phyloP scores from a whole-genome alignment of 768 basidiomycete species.

The Xerocomellus amylosporus region DNA sequence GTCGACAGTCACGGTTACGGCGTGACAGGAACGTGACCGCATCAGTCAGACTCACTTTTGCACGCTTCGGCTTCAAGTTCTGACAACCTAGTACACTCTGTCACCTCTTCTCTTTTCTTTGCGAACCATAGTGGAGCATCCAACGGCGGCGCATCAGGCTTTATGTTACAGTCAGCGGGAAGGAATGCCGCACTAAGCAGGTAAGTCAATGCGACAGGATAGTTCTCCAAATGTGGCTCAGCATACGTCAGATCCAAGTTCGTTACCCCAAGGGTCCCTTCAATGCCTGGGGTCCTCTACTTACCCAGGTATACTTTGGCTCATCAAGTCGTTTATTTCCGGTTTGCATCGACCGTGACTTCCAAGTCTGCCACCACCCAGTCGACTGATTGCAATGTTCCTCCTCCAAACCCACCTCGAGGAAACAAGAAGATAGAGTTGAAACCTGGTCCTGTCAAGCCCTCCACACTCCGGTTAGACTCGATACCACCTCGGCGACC shows the following conservation, averaged over 20 bases:
- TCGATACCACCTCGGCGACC: slow-evolving; percentile 14
- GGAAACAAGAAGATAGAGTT: slow-evolving; percentile 55
- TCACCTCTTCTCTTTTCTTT: slow-evolving; percentile 1
- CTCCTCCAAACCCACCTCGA: slow-evolving; percentile 26
- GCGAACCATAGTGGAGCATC: slow-evolving; percentile 6
- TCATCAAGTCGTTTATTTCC: slow-evolving; percentile 5
- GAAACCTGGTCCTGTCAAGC: slow-evolving; percentile 61
- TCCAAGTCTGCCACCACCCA: slow-evolving; percentile 21
- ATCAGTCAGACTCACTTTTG: neutral
- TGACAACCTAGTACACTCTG: neutral
- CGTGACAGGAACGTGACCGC: slow-evolving; percentile 14
- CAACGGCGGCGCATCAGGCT: slow-evolving; percentile 15
- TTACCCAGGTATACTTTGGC: slow-evolving; percentile 2
- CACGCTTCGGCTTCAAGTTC: neutral
- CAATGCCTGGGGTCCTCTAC: neutral
- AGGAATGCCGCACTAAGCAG: slow-evolving; percentile 40
- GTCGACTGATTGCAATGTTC: slow-evolving; percentile 22
- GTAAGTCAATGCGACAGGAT: slow-evolving; percentile 18
- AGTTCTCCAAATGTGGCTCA: neutral
- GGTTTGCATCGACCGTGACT: slow-evolving; percentile 31
- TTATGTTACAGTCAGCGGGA: slow-evolving; percentile 41
- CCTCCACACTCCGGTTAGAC: slow-evolving; percentile 26
- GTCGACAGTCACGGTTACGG: neutral
- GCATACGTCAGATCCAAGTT: slow-evolving; percentile 20
- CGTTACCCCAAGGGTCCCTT: neutral